These are phyloP conservation scores for Phytophthora cajani DNA, from an alignment of 352 stramenopile species.

Conservation along the genomic window DNA sequence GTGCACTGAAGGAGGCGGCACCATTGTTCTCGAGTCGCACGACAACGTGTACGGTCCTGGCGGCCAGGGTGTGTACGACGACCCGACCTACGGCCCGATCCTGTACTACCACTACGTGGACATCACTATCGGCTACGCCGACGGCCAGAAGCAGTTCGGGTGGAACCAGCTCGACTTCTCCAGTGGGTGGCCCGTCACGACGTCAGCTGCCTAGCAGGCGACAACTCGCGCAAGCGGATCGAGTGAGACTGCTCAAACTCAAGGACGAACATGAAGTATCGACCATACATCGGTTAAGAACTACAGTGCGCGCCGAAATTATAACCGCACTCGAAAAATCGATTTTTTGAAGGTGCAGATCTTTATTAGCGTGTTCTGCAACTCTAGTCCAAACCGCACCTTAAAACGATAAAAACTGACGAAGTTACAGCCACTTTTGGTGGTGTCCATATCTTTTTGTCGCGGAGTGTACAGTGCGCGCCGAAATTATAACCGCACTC, in stretches of 20 bases:
- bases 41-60: constrained; percentile 27
- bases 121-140: constrained; percentile 46
- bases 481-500: no score
- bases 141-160: constrained; percentile 58
- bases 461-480: no score
- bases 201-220: neutral
- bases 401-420: no score
- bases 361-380: no score
- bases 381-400: no score
- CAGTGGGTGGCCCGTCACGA: constrained; percentile 13
- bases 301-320: neutral
- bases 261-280: neutral
- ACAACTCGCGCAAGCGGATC: neutral
- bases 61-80: constrained; percentile 32
- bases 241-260: constrained; percentile 1
- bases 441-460: no score
- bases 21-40: constrained; percentile 23
- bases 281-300: no score
- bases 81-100: constrained; percentile 25
- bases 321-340: no score
- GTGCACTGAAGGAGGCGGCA: constrained; percentile 27
- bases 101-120: constrained; percentile 44
- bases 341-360: no score
- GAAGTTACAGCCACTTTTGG: no score
- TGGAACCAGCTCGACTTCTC: constrained; percentile 66